Evolutionary conservation across 768 basidiomycete species (phyloP).

Genomic region (Panellus pusillus): DNA sequence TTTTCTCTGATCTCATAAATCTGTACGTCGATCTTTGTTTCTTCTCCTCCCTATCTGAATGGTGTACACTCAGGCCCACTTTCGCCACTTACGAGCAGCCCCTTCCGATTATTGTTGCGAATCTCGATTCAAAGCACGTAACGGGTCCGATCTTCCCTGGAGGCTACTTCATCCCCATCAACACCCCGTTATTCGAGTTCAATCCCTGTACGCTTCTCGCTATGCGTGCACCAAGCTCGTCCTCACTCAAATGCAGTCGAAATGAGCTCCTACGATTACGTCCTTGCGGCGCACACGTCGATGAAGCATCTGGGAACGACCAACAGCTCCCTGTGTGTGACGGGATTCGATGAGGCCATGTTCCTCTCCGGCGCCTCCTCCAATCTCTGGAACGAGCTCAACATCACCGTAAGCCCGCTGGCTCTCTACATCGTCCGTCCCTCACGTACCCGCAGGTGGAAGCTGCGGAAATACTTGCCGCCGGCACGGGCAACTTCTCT

Average conservation of each 20-base stretch:
- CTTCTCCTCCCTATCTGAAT: neutral
- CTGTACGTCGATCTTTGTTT: slow-evolving; percentile 27
- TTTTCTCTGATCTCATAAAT: slow-evolving; percentile 34
- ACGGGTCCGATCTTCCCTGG: slow-evolving; percentile 24
- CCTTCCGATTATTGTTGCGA: slow-evolving; percentile 38
- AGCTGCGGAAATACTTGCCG: slow-evolving; percentile 9
- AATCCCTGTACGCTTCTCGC: slow-evolving; percentile 25
- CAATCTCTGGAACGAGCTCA: slow-evolving; percentile 23
- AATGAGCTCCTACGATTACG: slow-evolving; percentile 43
- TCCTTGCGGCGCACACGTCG: slow-evolving; percentile 45
- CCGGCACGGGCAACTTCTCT: slow-evolving; percentile 13
- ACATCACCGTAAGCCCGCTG: slow-evolving; percentile 3
- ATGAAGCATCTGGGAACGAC: slow-evolving; percentile 45
- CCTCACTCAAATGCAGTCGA: slow-evolving; percentile 27
- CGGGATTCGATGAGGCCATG: slow-evolving; percentile 35
- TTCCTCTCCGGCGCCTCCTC: slow-evolving; percentile 31
- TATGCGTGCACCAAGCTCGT: neutral
- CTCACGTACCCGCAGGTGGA: neutral
- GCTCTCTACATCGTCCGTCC: neutral
- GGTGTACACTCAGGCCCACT: slow-evolving; percentile 23
- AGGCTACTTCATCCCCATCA: slow-evolving; percentile 30
- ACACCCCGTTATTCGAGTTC: slow-evolving; percentile 35
- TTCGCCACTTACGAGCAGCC: slow-evolving; percentile 37
- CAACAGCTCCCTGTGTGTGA: slow-evolving; percentile 31
- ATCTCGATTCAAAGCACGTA: slow-evolving; percentile 27